Evolutionary conservation across 352 stramenopile species (phyloP).

Genomic region (Pythium chondricola): DNA sequence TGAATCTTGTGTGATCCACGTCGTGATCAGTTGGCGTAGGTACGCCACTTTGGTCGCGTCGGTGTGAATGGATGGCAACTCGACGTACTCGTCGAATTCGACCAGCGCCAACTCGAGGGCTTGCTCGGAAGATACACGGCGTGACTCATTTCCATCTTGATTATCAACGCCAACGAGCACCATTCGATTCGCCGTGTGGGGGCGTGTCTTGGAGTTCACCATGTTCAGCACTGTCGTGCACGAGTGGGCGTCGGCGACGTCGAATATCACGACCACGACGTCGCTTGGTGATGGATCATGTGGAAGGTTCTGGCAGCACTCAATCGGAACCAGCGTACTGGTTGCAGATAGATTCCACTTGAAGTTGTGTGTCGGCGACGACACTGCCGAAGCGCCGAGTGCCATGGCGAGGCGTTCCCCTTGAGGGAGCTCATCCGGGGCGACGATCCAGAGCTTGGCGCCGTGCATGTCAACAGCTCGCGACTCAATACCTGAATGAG

Average conservation of each 20-base stretch:
- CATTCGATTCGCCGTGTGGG: background rate
- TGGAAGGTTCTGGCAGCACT: background rate
- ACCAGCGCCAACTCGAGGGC: slow-evolving; percentile 34
- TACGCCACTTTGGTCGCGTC: slow-evolving; percentile 23
- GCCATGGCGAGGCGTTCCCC: too few species aligned
- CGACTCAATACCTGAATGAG: too few species aligned
- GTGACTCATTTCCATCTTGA: slow-evolving; percentile 27
- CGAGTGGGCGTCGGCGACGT: slow-evolving; percentile 35
- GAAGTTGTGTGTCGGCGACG: too few species aligned
- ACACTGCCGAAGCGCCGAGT: too few species aligned
- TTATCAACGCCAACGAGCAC: slow-evolving; percentile 53
- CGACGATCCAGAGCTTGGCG: too few species aligned
- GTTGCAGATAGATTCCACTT: too few species aligned
- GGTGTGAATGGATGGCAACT: slow-evolving; percentile 26
- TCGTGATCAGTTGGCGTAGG: slow-evolving; percentile 13
- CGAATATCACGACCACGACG: slow-evolving; percentile 47
- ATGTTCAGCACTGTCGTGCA: slow-evolving; percentile 25
- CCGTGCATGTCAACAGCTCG: too few species aligned
- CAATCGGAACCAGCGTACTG: slow-evolving; percentile 6
- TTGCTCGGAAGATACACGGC: slow-evolving; percentile 32
- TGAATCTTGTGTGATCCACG: slow-evolving; percentile 17
- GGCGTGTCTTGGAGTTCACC: slow-evolving; percentile 6
- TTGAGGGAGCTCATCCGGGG: too few species aligned
- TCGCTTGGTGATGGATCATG: slow-evolving; percentile 3
- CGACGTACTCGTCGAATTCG: slow-evolving; percentile 54